Evolutionary conservation across 768 basidiomycete species (phyloP).

Genomic region (Tricholoma terreum): DNA sequence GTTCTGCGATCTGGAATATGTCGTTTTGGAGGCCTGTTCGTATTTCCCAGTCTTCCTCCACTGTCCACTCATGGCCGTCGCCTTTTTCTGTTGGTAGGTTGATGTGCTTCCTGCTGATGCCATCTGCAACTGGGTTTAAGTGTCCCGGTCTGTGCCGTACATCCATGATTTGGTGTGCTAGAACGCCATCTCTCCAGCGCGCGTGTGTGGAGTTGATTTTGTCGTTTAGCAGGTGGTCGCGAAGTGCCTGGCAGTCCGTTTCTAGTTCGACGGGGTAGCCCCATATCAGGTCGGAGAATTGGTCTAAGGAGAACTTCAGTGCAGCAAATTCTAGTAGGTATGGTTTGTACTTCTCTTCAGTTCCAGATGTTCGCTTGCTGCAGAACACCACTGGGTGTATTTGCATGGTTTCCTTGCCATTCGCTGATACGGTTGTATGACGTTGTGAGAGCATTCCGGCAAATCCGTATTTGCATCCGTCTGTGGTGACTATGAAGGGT

Average conservation of each 20-base stretch:
- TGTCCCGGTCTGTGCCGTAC: constrained; percentile 18
- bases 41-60: constrained; percentile 28
- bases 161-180: constrained; percentile 21
- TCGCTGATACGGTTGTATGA: too few relatives aligned
- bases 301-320: constrained; percentile 27
- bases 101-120: constrained; percentile 23
- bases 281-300: constrained; percentile 24
- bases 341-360: too few relatives aligned
- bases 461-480: too few relatives aligned
- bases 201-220: constrained; percentile 20
- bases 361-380: too few relatives aligned
- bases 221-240: constrained; percentile 23
- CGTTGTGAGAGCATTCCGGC: too few relatives aligned
- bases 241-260: constrained; percentile 30
- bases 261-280: constrained; percentile 28
- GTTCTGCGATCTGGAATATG: not conserved
- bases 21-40: constrained; percentile 15
- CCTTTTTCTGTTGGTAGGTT: constrained; percentile 8
- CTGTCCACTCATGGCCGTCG: constrained; percentile 7
- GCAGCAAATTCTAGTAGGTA: constrained; percentile 33
- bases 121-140: constrained; percentile 24
- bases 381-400: too few relatives aligned
- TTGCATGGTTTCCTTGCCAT: too few relatives aligned
- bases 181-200: constrained; percentile 25
- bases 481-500: too few relatives aligned